Conservation (phyloP, 768 basidiomycete genomes). For the Leucogyrophana mollusca region DNA sequence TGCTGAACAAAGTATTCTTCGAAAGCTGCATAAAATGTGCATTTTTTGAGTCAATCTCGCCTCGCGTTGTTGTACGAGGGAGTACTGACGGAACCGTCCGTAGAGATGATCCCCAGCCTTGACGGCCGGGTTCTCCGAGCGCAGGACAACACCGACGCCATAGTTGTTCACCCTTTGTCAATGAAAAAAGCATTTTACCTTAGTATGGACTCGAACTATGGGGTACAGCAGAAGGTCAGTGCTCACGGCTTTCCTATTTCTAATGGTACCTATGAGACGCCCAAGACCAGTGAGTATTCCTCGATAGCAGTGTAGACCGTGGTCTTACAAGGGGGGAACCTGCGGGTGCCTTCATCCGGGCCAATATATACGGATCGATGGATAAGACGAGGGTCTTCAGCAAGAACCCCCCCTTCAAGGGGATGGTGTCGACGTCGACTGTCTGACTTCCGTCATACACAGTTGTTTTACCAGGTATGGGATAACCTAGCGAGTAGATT, state of each 20-base stretch:
- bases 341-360: slow-evolving; percentile 32
- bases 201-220: no score
- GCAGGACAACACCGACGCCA: slow-evolving; percentile 32
- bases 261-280: no score
- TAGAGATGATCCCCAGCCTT: slow-evolving; percentile 42
- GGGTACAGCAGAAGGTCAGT: no score
- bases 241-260: no score
- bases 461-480: slow-evolving; percentile 40
- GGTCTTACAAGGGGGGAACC: slow-evolving; percentile 11
- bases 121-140: slow-evolving; percentile 35
- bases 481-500: slow-evolving; percentile 29
- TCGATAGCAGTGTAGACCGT: no score
- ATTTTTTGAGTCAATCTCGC: no score
- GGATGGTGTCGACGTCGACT: slow-evolving; percentile 48
- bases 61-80: no score
- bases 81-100: slow-evolving; percentile 22
- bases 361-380: slow-evolving; percentile 44
- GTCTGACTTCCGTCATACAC: slow-evolving; percentile 41
- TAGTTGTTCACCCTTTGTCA: no score
- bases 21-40: no score
- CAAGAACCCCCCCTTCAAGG: slow-evolving; percentile 47
- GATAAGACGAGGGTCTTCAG: slow-evolving; percentile 49
- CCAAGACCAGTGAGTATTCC: no score
- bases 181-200: no score
- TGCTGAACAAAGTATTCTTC: no score